phyloP scores from a whole-genome alignment of 345 rosid genomes.

The Lagerstroemia speciosa region DNA sequence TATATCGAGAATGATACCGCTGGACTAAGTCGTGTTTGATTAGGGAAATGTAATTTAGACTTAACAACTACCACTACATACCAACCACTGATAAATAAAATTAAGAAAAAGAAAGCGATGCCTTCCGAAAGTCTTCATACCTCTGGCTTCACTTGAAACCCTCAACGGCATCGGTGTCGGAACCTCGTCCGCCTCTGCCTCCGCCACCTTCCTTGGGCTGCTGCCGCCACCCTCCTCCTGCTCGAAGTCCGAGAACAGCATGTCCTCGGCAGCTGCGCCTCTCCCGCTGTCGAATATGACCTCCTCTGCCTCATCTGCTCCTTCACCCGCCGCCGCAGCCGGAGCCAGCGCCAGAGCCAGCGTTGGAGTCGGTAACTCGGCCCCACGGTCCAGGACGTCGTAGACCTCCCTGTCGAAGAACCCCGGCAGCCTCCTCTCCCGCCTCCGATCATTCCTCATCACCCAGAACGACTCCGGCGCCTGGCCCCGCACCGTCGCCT shows the following conservation, averaged over 20 bases:
- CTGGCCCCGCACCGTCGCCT: conserved; percentile 47
- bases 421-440: conserved; percentile 86
- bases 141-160: not conserved
- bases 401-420: conserved; percentile 91
- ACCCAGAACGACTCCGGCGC: conserved; percentile 89
- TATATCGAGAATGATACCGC: no score
- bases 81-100: not conserved
- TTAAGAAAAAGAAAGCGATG: not conserved
- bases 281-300: conserved; percentile 58
- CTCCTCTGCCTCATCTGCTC: conserved; percentile 20
- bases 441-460: conserved; percentile 80
- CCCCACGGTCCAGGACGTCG: conserved; percentile 68
- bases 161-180: conserved; percentile 23
- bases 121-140: not conserved
- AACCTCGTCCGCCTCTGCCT: conserved; percentile 13
- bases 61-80: not conserved
- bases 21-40: no score
- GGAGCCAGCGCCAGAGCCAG: conserved; percentile 16
- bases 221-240: conserved; percentile 36
- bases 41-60: not conserved
- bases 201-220: conserved; percentile 33
- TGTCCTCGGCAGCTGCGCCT: conserved; percentile 58
- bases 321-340: conserved; percentile 10
- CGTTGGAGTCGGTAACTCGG: conserved; percentile 15
- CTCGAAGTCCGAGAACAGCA: conserved; percentile 62